These are phyloP conservation scores for Amphirosellinia nigrospora DNA, from an alignment of 495 filamentous ascomycete genomes.

Conservation along the genomic window DNA sequence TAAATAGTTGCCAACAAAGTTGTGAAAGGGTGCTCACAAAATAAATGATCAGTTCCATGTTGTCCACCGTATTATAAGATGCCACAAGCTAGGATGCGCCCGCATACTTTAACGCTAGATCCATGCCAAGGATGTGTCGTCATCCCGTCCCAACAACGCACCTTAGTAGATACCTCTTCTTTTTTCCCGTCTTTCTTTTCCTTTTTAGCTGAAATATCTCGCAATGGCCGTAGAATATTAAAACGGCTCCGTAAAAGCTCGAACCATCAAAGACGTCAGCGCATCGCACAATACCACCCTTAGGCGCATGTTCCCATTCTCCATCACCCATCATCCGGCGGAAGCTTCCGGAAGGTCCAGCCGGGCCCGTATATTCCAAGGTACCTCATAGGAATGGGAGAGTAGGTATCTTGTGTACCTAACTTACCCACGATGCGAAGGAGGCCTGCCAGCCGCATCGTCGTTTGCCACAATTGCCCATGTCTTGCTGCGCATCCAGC, in stretches of 20 bases:
- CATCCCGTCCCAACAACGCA: neutral
- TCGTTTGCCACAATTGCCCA: conserved; percentile 4
- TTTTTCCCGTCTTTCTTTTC: neutral
- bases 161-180: too few species aligned
- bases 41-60: too few species aligned
- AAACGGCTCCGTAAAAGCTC: too few species aligned
- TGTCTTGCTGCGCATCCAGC: neutral
- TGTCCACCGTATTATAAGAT: too few species aligned
- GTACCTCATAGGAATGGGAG: neutral
- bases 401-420: too few species aligned
- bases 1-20: neutral
- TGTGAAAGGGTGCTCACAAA: too few species aligned
- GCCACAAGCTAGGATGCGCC: neutral
- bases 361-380: conserved; percentile 13
- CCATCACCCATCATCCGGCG: neutral
- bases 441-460: neutral
- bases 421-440: conserved; percentile 15
- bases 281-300: conserved; percentile 10
- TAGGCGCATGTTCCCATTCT: neutral
- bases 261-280: neutral
- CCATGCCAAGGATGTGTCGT: neutral
- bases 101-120: neutral
- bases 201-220: neutral
- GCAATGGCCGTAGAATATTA: neutral
- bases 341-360: conserved; percentile 24